Base-by-base conservation (phyloP, 176 grass and related monocot genomes). In the Bothriochloa decipiens region DNA sequence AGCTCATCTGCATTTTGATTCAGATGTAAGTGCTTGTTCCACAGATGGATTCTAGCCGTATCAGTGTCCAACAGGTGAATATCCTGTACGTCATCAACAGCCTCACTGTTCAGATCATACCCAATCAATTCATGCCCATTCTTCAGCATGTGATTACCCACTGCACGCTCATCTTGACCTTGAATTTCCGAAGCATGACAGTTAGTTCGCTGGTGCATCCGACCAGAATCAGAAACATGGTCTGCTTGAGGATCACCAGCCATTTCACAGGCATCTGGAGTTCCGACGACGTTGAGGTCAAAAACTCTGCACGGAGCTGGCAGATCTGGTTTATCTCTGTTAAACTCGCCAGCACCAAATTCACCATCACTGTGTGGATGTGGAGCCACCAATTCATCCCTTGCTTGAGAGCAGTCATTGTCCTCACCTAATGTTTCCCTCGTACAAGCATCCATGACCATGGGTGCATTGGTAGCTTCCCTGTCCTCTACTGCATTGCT, bases 241-340 rank as follows among this genome's bases (percentile, higher is more conserved):
- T 84, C 81, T 47, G 25, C 32, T 78, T 32, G 64, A 81, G 81
- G 29, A 74, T 69, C 77, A 36, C 40, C 47, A 1, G 81, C 13
- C 29, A 75, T 74, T 79, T 88, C 78, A 92, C 37, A 40, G 8
- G 17, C 43, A 50, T 79, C 88, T 4, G 81, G 60, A 82, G 87
- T 52, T 68, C 69, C 37, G 1, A 73, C 35, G 10, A 79, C 46
- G 14, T 87, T 90, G 27, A 92, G 85, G 66, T 92, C 81, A 85
- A 92, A 89, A 55, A 87, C 81, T 53, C 77, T 36, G 9, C 72
- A 87, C 77, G 76, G 84, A 78, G 77, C 40, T 27, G 81, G 81
- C 68, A 83, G 76, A 2, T 90, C 84, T 84, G 84, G 84, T 42
- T 87, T 81, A 53, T 87, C 87, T 81, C 61, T 78, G 58, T 22